These are phyloP conservation scores for Aspergillus texensis DNA, from an alignment of 2,329 filamentous ascomycete species.

Conservation along the genomic window DNA sequence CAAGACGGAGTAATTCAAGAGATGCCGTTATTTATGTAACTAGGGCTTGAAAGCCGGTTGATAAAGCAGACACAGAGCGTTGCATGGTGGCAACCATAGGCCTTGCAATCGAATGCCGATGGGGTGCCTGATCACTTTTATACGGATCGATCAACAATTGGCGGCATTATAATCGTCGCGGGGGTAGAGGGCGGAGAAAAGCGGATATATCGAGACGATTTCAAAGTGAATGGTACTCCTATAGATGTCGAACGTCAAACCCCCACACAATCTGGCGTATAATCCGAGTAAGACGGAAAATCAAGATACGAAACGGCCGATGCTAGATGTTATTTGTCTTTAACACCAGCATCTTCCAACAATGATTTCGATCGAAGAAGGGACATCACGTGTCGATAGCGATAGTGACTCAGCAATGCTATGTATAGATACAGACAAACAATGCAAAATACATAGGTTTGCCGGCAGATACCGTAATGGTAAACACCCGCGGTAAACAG, in stretches of 20 bases:
- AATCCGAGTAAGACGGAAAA: no score
- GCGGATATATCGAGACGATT: background rate
- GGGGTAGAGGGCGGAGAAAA: background rate
- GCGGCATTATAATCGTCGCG: background rate
- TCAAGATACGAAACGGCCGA: no score
- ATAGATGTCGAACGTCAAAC: background rate
- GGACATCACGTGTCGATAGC: background rate
- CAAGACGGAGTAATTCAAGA: constrained; percentile 81
- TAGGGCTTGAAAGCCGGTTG: constrained; percentile 44
- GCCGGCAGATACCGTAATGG: constrained; percentile 8
- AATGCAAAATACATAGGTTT: background rate
- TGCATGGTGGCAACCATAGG: constrained; percentile 26
- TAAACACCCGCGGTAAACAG: constrained; percentile 33
- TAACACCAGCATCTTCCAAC: background rate
- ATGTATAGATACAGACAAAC: background rate
- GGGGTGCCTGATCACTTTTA: background rate
- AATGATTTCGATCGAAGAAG: background rate
- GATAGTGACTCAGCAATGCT: background rate
- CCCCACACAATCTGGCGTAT: background rate
- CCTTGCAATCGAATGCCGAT: background rate
- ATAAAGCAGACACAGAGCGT: constrained; percentile 57
- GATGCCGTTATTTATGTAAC: constrained; percentile 86
- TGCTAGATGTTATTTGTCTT: no score
- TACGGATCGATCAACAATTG: background rate
- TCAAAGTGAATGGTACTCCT: background rate